A percentile compares a stretch with the other conserved stretches of the same genome.
Evolutionary conservation across 768 basidiomycete genomes (phyloP).

Genomic region (Pleurotus djamor): DNA sequence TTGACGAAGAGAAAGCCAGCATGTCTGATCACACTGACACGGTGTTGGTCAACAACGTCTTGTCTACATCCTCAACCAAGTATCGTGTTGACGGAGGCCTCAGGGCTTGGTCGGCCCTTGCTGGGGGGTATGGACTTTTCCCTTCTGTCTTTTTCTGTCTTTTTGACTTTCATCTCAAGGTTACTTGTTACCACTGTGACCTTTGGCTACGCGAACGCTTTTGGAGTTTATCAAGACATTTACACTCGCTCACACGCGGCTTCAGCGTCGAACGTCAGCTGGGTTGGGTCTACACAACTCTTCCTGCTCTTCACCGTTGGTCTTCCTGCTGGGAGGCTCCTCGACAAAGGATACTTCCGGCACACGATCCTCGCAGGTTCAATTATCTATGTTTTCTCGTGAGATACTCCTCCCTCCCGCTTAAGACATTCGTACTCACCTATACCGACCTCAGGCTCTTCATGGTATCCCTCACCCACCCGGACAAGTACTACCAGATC

Average conservation of each 20-base stretch:
- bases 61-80: neutral
- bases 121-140: neutral
- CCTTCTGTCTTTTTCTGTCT: too few relatives aligned
- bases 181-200: neutral
- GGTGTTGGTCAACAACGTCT: too few relatives aligned
- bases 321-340: neutral
- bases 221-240: neutral
- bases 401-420: constrained; percentile 13
- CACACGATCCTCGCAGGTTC: constrained; percentile 34
- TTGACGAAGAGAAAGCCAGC: neutral
- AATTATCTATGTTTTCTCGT: constrained; percentile 31
- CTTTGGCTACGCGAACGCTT: neutral
- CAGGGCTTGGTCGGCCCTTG: neutral
- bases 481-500: constrained; percentile 20
- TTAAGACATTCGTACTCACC: neutral
- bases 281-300: constrained; percentile 33
- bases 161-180: neutral
- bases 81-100: neutral
- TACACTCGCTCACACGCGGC: neutral
- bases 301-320: constrained; percentile 20
- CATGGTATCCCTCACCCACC: neutral
- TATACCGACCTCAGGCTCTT: neutral
- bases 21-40: neutral
- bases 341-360: constrained; percentile 17
- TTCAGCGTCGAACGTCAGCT: constrained; percentile 11